Conservation (phyloP, 768 basidiomycete genomes). For the Agaricus subrufescens region DNA sequence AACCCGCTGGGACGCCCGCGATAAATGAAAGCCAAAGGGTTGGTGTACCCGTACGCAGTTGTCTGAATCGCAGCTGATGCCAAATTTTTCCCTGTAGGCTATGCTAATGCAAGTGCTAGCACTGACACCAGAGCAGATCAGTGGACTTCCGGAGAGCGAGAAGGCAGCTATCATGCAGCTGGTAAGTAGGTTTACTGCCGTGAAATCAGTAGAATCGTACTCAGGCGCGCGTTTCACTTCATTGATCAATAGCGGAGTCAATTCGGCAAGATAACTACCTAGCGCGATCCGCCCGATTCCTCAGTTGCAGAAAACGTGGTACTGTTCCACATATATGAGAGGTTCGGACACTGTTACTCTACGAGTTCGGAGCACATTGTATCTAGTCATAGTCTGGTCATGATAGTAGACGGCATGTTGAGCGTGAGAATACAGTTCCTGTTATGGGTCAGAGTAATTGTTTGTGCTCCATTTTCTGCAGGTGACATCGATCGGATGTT, state of each 20-base stretch:
- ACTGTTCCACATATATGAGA: background rate
- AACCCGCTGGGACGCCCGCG: constrained; percentile 29
- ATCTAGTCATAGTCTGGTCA: background rate
- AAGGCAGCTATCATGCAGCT: constrained; percentile 76
- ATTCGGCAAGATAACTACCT: constrained; percentile 3
- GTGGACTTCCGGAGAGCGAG: constrained; percentile 72
- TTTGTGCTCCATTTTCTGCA: background rate
- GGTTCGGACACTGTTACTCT: background rate
- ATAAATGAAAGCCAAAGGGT: constrained; percentile 51
- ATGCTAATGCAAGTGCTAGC: constrained; percentile 86
- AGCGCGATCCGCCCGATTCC: background rate
- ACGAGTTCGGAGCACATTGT: background rate
- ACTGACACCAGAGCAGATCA: constrained; percentile 80
- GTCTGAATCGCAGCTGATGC: constrained; percentile 13
- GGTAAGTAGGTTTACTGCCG: constrained; percentile 31
- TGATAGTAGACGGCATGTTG: background rate
- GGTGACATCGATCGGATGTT: constrained; percentile 11
- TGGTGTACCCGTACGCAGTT: constrained; percentile 12
- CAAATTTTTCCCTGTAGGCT: constrained; percentile 35
- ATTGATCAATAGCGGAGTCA: constrained; percentile 2
- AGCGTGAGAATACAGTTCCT: constrained; percentile 2
- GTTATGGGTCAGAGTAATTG: background rate
- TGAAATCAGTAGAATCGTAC: too few relatives aligned
- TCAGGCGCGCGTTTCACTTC: background rate
- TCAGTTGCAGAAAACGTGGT: background rate